Conservation (phyloP, 1,139 yeast species). For the Suhomyces chickasaworum region DNA sequence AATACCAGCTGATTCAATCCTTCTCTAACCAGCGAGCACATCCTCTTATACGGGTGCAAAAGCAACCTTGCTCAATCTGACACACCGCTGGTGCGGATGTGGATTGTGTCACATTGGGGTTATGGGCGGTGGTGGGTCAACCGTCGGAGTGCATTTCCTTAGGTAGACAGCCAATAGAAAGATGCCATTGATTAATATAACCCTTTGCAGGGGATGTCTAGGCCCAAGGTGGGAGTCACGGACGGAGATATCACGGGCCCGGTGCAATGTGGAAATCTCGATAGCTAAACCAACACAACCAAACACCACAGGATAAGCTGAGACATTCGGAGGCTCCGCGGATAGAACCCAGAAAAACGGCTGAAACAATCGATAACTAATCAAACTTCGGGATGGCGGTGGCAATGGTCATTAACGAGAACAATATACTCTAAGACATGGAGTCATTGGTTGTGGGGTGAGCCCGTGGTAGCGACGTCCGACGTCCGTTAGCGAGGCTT, state of each 20-base stretch:
- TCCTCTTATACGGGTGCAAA: slow-evolving; percentile 5
- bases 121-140: neutral
- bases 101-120: slow-evolving; percentile 2
- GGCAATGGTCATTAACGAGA: neutral
- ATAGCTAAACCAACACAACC: too few species aligned
- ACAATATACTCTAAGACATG: neutral
- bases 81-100: neutral
- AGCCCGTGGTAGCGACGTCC: neutral
- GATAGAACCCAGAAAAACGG: neutral
- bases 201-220: neutral
- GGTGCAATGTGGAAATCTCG: neutral
- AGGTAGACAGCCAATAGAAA: neutral
- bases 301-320: too few species aligned
- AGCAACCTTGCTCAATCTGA: slow-evolving; percentile 6
- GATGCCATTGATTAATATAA: neutral
- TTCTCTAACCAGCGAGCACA: neutral
- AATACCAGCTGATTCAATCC: too few species aligned
- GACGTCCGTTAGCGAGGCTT: neutral
- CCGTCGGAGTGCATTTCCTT: slow-evolving; percentile 1
- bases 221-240: neutral
- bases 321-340: neutral
- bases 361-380: neutral
- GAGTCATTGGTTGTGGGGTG: neutral
- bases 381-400: neutral
- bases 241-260: neutral